Evolutionary conservation across 345 rosid genomes (phyloP), one percentile per base, ranked within the genome.

Genomic region (Hirschfeldia incana): DNA sequence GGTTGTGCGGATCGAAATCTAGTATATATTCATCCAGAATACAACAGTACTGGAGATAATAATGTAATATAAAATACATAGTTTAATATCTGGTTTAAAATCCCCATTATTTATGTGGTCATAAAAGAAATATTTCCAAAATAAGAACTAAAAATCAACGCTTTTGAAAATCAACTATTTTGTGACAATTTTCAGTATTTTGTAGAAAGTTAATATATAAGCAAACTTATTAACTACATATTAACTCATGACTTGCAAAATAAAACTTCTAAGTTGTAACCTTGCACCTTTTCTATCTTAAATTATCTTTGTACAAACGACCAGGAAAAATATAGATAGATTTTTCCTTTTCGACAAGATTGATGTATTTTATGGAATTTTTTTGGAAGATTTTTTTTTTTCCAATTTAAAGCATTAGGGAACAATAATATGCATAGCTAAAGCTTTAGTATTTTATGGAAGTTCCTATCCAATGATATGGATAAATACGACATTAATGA

Each of bases 401-500:
- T 44, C 12, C n/a, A 44, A 44, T 44, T 44, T 12, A 11, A 44
- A 12, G 51, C 51, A 44, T 44, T n/a, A 3, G 13, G 10, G 11
- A 42, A 11, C 10, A 12, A 12, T 21, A 3, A 44, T 3, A 44
- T 10, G 46, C 13, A 42, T 9, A 42, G 49, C 13, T 21, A 21
- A 21, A 21, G 21, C 21, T 21, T 21, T 21, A 10, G 49, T 42
- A 1, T 42, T 42, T 44, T 44, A 44, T 44, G 53, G 53, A 49
- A 13, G 55, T 49, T 49, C 16, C 55, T 13, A 49, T 49, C 55
- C 55, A 49, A 4, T 49, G 55, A 4, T 49, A 59, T 73, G 60
- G 68, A 72, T 42, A 62, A 62, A 4, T 51, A 39, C 16, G n/a
- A 65, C 77, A 49, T 74, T 65, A 65, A 46, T 49, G 62, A 33